A percentile compares a stretch with the other conserved stretches of the same genome.
These are phyloP conservation scores for Heliamphora pulchella DNA, from an alignment of 179 eudicot genomes.

Conservation along the genomic window DNA sequence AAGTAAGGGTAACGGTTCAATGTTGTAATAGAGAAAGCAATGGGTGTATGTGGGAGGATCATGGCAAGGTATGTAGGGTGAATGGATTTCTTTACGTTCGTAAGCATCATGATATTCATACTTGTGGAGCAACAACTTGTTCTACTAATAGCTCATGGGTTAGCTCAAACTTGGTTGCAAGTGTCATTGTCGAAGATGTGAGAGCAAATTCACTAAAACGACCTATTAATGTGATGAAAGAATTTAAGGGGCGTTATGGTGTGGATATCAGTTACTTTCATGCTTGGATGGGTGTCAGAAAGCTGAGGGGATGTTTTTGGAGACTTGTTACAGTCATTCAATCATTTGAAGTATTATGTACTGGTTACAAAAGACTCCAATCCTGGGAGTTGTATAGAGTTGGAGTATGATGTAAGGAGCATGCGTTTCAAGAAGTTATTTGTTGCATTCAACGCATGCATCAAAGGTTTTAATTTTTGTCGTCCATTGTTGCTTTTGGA, in stretches of 20 bases:
- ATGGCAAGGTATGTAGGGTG: background rate
- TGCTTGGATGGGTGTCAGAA: background rate
- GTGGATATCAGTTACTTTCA: background rate
- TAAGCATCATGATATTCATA: background rate
- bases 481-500: background rate
- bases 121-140: background rate
- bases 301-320: background rate
- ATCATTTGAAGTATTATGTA: background rate
- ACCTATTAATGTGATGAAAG: too few species aligned
- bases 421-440: background rate
- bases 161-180: background rate
- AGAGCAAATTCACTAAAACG: too few species aligned
- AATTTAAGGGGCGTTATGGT: background rate
- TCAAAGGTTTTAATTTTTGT: background rate
- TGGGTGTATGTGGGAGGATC: background rate
- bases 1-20: background rate
- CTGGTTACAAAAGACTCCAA: background rate
- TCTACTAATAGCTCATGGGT: background rate
- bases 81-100: background rate
- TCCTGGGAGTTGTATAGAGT: background rate
- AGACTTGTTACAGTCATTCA: background rate
- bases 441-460: background rate
- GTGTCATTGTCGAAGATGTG: background rate
- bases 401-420: background rate
- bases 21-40: background rate